These are phyloP conservation scores for Fusarium acutatum DNA, from an alignment of 2,329 filamentous ascomycete genomes.

Conservation along the genomic window DNA sequence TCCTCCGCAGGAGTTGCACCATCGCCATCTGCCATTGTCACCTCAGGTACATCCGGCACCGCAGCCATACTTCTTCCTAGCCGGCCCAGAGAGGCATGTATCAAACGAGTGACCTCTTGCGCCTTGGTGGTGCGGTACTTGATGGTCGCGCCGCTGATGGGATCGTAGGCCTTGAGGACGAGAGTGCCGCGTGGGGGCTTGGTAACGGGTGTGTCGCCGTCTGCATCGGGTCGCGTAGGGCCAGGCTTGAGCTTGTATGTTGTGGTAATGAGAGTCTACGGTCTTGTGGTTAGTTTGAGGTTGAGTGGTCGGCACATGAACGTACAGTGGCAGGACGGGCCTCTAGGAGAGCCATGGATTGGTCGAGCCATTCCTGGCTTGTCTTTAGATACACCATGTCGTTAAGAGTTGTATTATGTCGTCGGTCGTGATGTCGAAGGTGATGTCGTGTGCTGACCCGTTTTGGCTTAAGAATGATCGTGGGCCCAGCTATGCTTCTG, in stretches of 20 bases:
- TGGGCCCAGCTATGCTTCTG: background rate
- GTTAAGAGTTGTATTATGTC: background rate
- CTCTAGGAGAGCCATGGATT: slow-evolving; percentile 85
- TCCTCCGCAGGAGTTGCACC: slow-evolving; percentile 38
- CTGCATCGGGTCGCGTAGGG: slow-evolving; percentile 38
- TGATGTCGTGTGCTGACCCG: slow-evolving; percentile 11
- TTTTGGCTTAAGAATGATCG: background rate
- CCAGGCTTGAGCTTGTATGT: slow-evolving; percentile 78
- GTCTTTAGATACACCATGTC: slow-evolving; percentile 80
- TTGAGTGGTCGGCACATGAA: background rate
- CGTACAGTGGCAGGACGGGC: slow-evolving; percentile 85
- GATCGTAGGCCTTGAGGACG: slow-evolving; percentile 89
- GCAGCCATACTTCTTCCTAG: slow-evolving; percentile 76
- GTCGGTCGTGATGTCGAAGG: background rate
- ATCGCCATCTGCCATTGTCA: slow-evolving; percentile 53
- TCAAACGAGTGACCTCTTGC: slow-evolving; percentile 85
- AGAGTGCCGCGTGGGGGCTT: slow-evolving; percentile 73
- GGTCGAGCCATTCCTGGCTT: slow-evolving; percentile 89
- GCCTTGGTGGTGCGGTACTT: slow-evolving; percentile 94
- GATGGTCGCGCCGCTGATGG: slow-evolving; percentile 79
- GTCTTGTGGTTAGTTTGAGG: slow-evolving; percentile 12
- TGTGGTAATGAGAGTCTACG: slow-evolving; percentile 87
- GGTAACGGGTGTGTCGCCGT: slow-evolving; percentile 41
- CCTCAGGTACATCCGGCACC: slow-evolving; percentile 56
- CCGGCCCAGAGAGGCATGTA: slow-evolving; percentile 75